Conservation (phyloP, 1,284 basidiomycete genomes). For the Cryptococcus floricola region DNA sequence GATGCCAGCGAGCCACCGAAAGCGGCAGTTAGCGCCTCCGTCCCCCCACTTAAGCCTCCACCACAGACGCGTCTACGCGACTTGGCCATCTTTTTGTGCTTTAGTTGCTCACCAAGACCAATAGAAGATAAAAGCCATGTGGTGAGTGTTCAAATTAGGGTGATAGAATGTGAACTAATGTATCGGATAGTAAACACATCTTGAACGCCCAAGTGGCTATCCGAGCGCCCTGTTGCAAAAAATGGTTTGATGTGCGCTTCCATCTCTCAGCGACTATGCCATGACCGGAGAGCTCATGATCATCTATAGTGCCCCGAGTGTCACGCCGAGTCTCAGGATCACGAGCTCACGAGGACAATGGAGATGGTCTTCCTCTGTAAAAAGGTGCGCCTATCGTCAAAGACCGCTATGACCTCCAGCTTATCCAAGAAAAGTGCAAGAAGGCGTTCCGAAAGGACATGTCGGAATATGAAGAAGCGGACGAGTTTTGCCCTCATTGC, state of each 20-base stretch:
- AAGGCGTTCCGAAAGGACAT: slow-evolving; percentile 97
- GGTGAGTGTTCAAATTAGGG: too few species aligned
- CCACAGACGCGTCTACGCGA: not conserved
- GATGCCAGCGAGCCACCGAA: not conserved
- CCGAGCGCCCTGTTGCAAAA: slow-evolving; percentile 89
- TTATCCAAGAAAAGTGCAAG: slow-evolving; percentile 59
- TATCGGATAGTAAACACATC: slow-evolving; percentile 70
- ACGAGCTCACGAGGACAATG: slow-evolving; percentile 67
- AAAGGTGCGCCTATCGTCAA: slow-evolving; percentile 53
- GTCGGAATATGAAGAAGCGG: slow-evolving; percentile 82
- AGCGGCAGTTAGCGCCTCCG: slow-evolving; percentile 1
- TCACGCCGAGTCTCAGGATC: slow-evolving; percentile 77
- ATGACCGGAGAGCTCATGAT: not conserved
- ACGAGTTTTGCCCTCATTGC: slow-evolving; percentile 97
- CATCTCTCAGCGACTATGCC: not conserved
- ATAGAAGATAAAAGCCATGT: not conserved
- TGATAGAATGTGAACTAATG: too few species aligned
- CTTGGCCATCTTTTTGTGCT: too few species aligned
- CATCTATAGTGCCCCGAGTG: slow-evolving; percentile 74
- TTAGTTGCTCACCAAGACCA: too few species aligned
- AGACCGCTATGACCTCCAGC: not conserved
- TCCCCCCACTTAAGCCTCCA: slow-evolving; percentile 4
- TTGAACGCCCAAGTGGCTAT: slow-evolving; percentile 90
- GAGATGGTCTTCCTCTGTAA: slow-evolving; percentile 97
- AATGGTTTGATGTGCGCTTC: slow-evolving; percentile 72